Conservation (phyloP, 768 basidiomycete species). For the Arthromyces matolae region DNA sequence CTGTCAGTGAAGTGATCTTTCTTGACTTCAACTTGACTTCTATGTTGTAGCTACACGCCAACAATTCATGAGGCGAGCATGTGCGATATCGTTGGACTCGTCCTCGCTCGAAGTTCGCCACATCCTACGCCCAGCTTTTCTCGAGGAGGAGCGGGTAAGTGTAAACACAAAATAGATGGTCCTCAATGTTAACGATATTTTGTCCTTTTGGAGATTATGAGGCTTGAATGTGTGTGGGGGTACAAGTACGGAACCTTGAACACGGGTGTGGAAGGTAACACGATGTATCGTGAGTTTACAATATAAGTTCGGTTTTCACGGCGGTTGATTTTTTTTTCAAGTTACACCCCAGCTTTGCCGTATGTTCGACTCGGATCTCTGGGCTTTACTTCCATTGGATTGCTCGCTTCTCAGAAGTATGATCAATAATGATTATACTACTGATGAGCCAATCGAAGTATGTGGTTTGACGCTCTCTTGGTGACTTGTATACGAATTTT, state of each 20-base stretch:
- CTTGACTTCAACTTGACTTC: no score
- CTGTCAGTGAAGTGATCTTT: no score
- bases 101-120: not conserved
- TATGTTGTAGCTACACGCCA: no score
- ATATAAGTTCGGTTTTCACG: not conserved
- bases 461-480: not conserved
- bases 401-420: not conserved
- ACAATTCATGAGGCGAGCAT: no score
- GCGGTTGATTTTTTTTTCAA: not conserved
- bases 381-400: not conserved
- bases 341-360: not conserved
- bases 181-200: not conserved
- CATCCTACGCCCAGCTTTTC: not conserved
- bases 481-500: not conserved
- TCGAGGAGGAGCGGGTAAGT: not conserved
- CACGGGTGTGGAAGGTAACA: not conserved
- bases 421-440: not conserved
- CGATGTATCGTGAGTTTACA: not conserved
- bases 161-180: not conserved
- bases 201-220: not conserved
- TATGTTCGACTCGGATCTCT: not conserved
- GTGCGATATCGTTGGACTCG: not conserved
- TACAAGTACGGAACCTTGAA: not conserved
- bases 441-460: not conserved
- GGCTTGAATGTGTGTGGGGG: not conserved